Conservation (phyloP, 345 rosid species). For the Cochlearia excelsa region DNA sequence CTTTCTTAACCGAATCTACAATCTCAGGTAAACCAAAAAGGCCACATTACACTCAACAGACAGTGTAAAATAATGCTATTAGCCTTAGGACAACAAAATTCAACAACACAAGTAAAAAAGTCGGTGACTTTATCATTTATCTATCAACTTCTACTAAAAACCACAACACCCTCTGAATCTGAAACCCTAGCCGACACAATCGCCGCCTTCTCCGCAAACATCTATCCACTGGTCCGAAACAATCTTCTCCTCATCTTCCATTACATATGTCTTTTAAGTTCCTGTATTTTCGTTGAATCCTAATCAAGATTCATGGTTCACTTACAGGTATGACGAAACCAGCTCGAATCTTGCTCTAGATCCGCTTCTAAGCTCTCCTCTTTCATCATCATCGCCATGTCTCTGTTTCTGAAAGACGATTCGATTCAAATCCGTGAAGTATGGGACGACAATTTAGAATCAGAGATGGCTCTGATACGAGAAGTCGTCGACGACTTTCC, state of each 20-base stretch:
- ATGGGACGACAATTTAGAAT: constrained; percentile 58
- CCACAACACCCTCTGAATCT: constrained; percentile 8
- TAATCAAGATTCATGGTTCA: too few species aligned
- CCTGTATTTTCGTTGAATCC: constrained; percentile 3
- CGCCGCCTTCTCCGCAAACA: constrained; percentile 28
- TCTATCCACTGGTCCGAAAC: constrained; percentile 15
- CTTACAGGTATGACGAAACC: constrained; percentile 22
- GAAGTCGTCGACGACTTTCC: constrained; percentile 57
- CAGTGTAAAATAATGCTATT: too few species aligned
- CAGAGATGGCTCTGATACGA: constrained; percentile 49
- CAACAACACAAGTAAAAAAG: not conserved
- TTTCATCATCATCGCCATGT: constrained; percentile 32
- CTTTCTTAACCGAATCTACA: too few species aligned
- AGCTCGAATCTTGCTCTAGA: constrained; percentile 16
- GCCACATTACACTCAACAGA: too few species aligned
- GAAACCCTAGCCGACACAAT: constrained; percentile 24
- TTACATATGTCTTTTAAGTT: too few species aligned
- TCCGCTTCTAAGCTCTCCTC: not conserved
- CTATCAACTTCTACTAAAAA: constrained; percentile 9
- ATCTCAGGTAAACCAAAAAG: too few species aligned
- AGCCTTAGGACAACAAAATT: too few species aligned
- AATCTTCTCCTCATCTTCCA: too few species aligned
- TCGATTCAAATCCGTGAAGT: constrained; percentile 65
- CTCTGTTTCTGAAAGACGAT: constrained; percentile 52
- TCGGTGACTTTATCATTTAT: not conserved